phyloP scores from a whole-genome alignment of 2,329 filamentous ascomycete species.

The Aspergillus terreus region DNA sequence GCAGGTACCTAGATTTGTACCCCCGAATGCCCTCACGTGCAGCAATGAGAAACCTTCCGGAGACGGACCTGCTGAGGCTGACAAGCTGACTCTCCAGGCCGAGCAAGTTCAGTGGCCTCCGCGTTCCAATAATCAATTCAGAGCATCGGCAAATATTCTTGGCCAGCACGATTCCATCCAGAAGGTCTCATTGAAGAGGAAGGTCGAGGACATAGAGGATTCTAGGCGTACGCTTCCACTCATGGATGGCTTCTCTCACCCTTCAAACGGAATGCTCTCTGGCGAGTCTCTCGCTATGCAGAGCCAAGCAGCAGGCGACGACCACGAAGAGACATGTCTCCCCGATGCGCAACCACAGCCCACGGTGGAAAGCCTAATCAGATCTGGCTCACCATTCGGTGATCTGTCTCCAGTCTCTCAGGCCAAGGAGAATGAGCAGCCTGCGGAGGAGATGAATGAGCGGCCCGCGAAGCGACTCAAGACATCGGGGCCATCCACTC shows the following conservation, averaged over 20 bases:
- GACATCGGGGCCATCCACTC: slow-evolving; percentile 12
- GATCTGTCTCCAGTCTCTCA: background rate
- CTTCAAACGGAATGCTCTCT: too few species aligned
- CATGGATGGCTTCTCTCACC: too few species aligned
- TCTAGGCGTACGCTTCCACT: background rate
- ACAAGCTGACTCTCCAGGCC: too few species aligned
- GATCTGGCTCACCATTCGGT: slow-evolving; percentile 3
- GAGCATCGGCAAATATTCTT: background rate
- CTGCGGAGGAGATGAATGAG: slow-evolving; percentile 15
- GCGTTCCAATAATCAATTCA: background rate
- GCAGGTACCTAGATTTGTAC: too few species aligned
- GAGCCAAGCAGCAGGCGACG: too few species aligned
- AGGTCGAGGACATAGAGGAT: slow-evolving; percentile 26
- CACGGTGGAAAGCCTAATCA: slow-evolving; percentile 8
- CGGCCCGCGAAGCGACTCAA: slow-evolving; percentile 28
- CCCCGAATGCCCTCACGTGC: too few species aligned
- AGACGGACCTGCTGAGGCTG: too few species aligned
- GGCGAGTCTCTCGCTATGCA: too few species aligned
- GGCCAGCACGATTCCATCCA: background rate
- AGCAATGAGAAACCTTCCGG: too few species aligned
- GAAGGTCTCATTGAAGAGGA: slow-evolving; percentile 23
- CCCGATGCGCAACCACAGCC: slow-evolving; percentile 26
- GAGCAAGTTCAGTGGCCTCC: background rate
- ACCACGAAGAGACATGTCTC: slow-evolving; percentile 7
- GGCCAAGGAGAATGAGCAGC: background rate